Conservation (phyloP, 2,329 filamentous ascomycete species). For the Claviceps paspali region DNA sequence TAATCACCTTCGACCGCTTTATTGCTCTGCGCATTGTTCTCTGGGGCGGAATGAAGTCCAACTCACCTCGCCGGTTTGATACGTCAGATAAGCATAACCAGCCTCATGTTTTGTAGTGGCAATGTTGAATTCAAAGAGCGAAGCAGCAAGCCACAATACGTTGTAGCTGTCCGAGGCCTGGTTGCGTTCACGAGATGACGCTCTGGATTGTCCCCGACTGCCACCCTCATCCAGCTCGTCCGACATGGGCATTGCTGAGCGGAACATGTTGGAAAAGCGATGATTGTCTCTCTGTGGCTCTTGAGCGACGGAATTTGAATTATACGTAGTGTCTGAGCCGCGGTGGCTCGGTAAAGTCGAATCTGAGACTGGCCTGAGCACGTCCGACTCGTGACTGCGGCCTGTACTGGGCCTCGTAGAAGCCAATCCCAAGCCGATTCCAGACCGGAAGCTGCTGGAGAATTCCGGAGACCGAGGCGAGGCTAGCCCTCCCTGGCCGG, state of each 20-base stretch:
- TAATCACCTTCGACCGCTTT: background rate
- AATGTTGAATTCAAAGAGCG: slow-evolving; percentile 94
- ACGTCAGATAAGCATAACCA: slow-evolving; percentile 90
- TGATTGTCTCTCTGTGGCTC: slow-evolving; percentile 36
- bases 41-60: background rate
- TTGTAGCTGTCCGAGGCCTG: slow-evolving; percentile 44
- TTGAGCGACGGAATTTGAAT: slow-evolving; percentile 29
- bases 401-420: slow-evolving; percentile 42
- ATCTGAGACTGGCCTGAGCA: slow-evolving; percentile 37
- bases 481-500: slow-evolving; percentile 38
- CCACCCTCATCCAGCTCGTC: slow-evolving; percentile 43
- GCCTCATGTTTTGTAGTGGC: slow-evolving; percentile 81
- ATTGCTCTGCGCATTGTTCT: background rate
- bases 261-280: slow-evolving; percentile 66
- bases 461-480: slow-evolving; percentile 41
- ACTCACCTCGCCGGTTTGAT: slow-evolving; percentile 76
- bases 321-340: slow-evolving; percentile 41
- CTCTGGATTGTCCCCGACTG: slow-evolving; percentile 37
- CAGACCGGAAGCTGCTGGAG: slow-evolving; percentile 31
- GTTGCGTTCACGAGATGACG: slow-evolving; percentile 43
- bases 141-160: slow-evolving; percentile 81
- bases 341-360: slow-evolving; percentile 29
- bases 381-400: slow-evolving; percentile 40
- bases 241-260: slow-evolving; percentile 69
- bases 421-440: slow-evolving; percentile 22